Conservation (phyloP, 805 yeast genomes). For the Babjeviella inositovora region DNA sequence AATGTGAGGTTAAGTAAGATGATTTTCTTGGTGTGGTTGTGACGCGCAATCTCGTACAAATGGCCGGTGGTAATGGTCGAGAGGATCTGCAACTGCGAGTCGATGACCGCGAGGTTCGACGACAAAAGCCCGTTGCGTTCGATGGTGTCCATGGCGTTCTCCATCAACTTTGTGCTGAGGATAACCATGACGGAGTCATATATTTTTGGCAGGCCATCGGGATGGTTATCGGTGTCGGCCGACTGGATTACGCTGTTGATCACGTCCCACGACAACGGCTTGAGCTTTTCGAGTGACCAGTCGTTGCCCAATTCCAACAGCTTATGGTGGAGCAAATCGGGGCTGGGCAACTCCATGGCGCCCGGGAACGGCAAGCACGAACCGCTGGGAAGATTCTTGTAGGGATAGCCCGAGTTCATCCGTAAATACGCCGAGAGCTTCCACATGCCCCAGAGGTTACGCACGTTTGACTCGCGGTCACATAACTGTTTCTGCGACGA, state of each 20-base stretch:
- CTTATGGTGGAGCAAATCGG: too few species aligned
- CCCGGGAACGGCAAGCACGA: slow-evolving; percentile 10
- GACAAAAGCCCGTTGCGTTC: slow-evolving; percentile 8
- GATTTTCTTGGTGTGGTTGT: slow-evolving; percentile 9
- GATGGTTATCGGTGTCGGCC: too few species aligned
- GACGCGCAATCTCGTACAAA: slow-evolving; percentile 6
- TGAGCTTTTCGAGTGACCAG: too few species aligned
- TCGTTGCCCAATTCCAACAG: too few species aligned
- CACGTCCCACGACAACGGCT: too few species aligned
- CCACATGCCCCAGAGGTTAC: slow-evolving; percentile 21
- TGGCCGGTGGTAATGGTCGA: slow-evolving; percentile 4
- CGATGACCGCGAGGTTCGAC: slow-evolving; percentile 8
- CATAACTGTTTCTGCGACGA: slow-evolving; percentile 14
- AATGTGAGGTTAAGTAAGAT: slow-evolving; percentile 16
- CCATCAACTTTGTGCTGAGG: slow-evolving; percentile 11
- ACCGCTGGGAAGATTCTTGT: slow-evolving; percentile 4
- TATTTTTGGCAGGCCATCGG: too few species aligned
- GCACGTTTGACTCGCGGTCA: slow-evolving; percentile 13
- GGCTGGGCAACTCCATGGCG: slow-evolving; percentile 14
- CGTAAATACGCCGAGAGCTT: slow-evolving; percentile 14
- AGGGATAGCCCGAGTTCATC: slow-evolving; percentile 18
- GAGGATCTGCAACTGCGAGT: slow-evolving; percentile 8
- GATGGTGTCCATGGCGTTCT: slow-evolving; percentile 16
- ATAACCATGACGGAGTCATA: slow-evolving; percentile 13
- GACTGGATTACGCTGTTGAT: too few species aligned